Percentiles rank a stretch among this genome's conserved stretches.
These are phyloP conservation scores for Lepidium aucheri DNA, from an alignment of 345 rosid genomes.

Conservation along the genomic window DNA sequence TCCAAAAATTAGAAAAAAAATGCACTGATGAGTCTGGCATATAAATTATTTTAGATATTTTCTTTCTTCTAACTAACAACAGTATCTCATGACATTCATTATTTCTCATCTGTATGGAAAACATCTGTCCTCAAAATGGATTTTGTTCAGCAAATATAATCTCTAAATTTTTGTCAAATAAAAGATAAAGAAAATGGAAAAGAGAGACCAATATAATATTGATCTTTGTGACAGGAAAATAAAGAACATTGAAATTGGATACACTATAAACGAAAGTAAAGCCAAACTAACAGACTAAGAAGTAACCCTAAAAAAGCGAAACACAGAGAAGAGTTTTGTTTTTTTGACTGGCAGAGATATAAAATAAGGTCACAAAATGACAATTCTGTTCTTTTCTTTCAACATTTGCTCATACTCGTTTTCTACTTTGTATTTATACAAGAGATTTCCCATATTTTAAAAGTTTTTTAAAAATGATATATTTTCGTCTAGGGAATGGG, in stretches of 20 bases:
- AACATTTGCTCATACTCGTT: background rate
- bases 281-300: background rate
- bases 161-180: background rate
- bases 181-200: background rate
- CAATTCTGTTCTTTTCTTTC: background rate
- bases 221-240: background rate
- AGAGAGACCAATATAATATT: background rate
- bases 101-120: background rate
- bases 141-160: background rate
- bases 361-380: background rate
- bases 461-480: no score
- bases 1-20: no score
- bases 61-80: background rate
- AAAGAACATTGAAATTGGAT: background rate
- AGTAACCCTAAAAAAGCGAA: background rate
- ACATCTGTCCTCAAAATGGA: background rate
- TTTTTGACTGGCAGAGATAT: background rate
- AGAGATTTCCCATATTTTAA: no score
- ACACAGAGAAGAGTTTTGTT: constrained; percentile 7
- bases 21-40: no score
- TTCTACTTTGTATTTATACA: no score
- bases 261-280: background rate
- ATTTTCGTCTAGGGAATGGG: background rate
- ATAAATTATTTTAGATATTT: no score
- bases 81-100: no score